Evolutionary conservation across 2,329 filamentous ascomycete species (phyloP).

Genomic region (Coniella vitis): DNA sequence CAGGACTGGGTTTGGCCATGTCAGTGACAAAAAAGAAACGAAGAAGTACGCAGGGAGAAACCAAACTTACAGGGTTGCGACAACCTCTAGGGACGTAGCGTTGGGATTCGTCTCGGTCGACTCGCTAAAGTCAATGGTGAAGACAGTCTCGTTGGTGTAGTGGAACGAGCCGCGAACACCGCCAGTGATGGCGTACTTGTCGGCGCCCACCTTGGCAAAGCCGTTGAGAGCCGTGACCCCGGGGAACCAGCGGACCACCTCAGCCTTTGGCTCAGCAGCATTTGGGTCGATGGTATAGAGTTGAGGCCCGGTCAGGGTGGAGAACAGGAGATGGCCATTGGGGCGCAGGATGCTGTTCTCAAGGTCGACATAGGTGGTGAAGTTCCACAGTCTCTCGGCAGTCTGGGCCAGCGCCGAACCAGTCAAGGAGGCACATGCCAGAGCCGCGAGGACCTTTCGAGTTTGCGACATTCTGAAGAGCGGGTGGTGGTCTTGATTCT

Average conservation of each 20-base stretch:
- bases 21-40: neutral
- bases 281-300: slow-evolving; percentile 9
- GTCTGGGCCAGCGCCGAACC: neutral
- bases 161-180: slow-evolving; percentile 12
- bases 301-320: slow-evolving; percentile 5
- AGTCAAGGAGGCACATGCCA: neutral
- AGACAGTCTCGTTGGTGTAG: slow-evolving; percentile 16
- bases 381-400: slow-evolving; percentile 6
- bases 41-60: too few relatives aligned
- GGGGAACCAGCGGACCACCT: slow-evolving; percentile 2
- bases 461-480: slow-evolving; percentile 1
- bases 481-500: neutral
- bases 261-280: slow-evolving; percentile 2
- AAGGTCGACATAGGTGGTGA: slow-evolving; percentile 10
- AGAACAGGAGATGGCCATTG: slow-evolving; percentile 8
- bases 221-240: slow-evolving; percentile 8
- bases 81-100: slow-evolving; percentile 6
- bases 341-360: slow-evolving; percentile 9
- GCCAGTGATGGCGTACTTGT: slow-evolving; percentile 9
- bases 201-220: slow-evolving; percentile 1
- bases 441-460: neutral
- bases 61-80: slow-evolving; percentile 4
- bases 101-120: slow-evolving; percentile 2
- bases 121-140: slow-evolving; percentile 14
- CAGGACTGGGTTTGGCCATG: neutral